Evolutionary conservation across 306 rosid species (phyloP).

Genomic region (Casuarina equisetifolia): DNA sequence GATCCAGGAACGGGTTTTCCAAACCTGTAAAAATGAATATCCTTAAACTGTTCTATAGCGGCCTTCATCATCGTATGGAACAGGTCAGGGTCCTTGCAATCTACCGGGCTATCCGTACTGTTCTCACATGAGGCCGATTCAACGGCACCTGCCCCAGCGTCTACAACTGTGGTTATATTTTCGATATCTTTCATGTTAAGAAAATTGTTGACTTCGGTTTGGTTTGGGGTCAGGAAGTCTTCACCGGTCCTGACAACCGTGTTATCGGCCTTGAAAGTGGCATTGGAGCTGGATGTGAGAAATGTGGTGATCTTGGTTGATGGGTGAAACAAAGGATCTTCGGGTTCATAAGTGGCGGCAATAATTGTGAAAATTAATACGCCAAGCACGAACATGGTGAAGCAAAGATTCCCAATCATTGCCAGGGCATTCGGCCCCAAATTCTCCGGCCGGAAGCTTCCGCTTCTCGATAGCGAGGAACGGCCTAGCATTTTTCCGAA

Average conservation of each 20-base stretch:
- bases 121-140: conserved; percentile 40
- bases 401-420: conserved; percentile 85
- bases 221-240: conserved; percentile 89
- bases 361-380: conserved; percentile 84
- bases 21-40: conserved; percentile 85
- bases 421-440: conserved; percentile 81
- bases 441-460: conserved; percentile 81
- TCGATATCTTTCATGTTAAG: conserved; percentile 68
- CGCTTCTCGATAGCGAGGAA: conserved; percentile 55
- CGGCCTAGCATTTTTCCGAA: conserved; percentile 18
- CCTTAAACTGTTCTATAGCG: conserved; percentile 82
- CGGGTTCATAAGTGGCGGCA: conserved; percentile 97
- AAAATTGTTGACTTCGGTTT: conserved; percentile 60
- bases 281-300: conserved; percentile 89
- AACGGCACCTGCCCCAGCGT: conserved; percentile 4
- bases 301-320: conserved; percentile 84
- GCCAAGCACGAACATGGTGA: conserved; percentile 81
- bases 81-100: conserved; percentile 88
- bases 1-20: conserved; percentile 75
- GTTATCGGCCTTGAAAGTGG: conserved; percentile 87
- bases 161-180: conserved; percentile 29
- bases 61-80: conserved; percentile 93
- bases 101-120: conserved; percentile 53
- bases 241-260: conserved; percentile 86
- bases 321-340: conserved; percentile 95